phyloP scores from a whole-genome alignment of 352 stramenopile species.

The Pseudoperonospora humuli region DNA sequence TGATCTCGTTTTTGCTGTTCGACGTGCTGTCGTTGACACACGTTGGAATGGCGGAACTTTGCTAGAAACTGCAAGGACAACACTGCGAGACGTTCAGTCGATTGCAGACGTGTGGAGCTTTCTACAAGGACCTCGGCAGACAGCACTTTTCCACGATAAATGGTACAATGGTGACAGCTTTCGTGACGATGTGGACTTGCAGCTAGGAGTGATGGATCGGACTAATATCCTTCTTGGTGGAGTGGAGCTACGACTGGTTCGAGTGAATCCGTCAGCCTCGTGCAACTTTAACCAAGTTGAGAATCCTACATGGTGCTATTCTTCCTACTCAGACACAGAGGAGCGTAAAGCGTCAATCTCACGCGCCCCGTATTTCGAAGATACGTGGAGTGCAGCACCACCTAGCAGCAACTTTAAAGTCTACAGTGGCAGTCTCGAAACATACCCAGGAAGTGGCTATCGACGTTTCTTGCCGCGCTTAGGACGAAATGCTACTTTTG shows the following conservation, averaged over 20 bases:
- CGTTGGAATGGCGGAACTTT: no score
- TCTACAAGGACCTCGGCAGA: conserved; percentile 31
- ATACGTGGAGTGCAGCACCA: conserved; percentile 14
- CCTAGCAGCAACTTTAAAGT: conserved; percentile 9
- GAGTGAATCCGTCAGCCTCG: conserved; percentile 28
- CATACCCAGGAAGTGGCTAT: conserved; percentile 19
- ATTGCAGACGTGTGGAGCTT: no score
- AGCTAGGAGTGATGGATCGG: conserved; percentile 40
- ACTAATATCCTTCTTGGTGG: conserved; percentile 51
- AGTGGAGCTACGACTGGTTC: conserved; percentile 45
- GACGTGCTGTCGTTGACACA: no score
- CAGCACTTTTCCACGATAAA: conserved; percentile 34
- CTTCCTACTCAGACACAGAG: conserved; percentile 18
- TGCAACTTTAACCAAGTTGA: conserved; percentile 5
- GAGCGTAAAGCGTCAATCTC: conserved; percentile 20
- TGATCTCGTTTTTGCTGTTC: no score
- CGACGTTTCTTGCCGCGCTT: no score
- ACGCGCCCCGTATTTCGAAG: conserved; percentile 18
- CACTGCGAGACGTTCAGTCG: conserved; percentile 31
- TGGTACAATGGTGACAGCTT: conserved; percentile 61
- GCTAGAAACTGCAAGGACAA: conserved; percentile 1
- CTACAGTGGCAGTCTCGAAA: conserved; percentile 29
- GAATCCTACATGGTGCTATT: conserved; percentile 28
- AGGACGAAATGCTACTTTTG: background rate
- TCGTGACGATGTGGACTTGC: conserved; percentile 33